Evolutionary conservation across 1,139 yeast genomes (phyloP), one percentile per base, ranked within the genome.

Genomic region (Candida freyschussii): DNA sequence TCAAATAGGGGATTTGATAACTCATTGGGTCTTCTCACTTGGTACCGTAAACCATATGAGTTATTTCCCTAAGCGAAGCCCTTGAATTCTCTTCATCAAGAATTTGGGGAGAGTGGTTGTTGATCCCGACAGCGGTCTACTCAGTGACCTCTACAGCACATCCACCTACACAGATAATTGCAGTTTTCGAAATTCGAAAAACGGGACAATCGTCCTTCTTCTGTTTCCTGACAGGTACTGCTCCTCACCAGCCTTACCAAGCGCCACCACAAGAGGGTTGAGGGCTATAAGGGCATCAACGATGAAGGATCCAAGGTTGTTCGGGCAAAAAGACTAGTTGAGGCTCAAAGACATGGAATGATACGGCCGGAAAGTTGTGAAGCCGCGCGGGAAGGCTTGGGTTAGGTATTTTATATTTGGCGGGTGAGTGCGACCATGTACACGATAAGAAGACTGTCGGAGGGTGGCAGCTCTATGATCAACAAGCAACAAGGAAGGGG

Each of bases 161-260:
- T 54, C 62, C 18, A 62, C 52, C 38, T 73, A 62, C 51, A 69
- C 77, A 6, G 62, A 61, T 33, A 68, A 62, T 24, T 17, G n/a
- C 37, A 34, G 42, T 63, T 64, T 11, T 45, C 70, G 27, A 65
- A 65, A 28, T 63, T 55, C 29, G 48, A 67, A 33, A 23, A 33
- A 19, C 55, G 57, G 11, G 41, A 37, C 1, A 52, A 66, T n/a
- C n/a, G 40, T 79, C 79, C 7, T 74, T 71, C 40, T 69, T 72
- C 42, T 76, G 75, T 2, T 54, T 62, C 28, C 52, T 73, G 36
- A 72, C 79, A 2, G 72, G 69, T 41, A 72, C 78, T 5, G 78
- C 79, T 2, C 79, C 79, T 3, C 79, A 73, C 48, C 74, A 79
- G 79, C 79, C 79, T 7, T 62, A 65, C 39, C 79, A 73, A 52